phyloP scores from a whole-genome alignment of 2,329 filamentous ascomycete species.

The Aspergillus sp. region DNA sequence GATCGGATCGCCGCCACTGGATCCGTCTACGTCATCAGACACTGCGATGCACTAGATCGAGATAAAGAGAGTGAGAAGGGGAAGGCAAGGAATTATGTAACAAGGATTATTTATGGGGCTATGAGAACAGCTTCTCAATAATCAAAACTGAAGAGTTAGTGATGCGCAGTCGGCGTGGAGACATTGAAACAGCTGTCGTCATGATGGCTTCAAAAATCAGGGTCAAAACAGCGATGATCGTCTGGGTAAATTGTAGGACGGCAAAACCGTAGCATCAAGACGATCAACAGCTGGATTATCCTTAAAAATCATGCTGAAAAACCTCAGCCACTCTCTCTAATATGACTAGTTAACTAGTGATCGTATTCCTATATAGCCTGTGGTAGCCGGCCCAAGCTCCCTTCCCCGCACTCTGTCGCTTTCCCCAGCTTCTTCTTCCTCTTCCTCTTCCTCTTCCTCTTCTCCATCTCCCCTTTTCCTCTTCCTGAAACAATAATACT shows the following conservation, averaged over 20 bases:
- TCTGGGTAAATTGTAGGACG: too few relatives aligned
- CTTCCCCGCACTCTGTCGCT: conserved; percentile 17
- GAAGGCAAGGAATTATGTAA: too few relatives aligned
- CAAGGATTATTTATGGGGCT: background rate
- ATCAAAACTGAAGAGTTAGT: background rate
- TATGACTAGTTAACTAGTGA: background rate
- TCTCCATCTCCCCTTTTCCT: background rate
- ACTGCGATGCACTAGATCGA: too few relatives aligned
- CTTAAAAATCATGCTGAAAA: too few relatives aligned
- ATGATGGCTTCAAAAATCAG: conserved; percentile 6
- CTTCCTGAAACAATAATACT: too few relatives aligned
- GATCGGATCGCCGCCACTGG: background rate
- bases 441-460: conserved; percentile 6
- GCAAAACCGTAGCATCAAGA: too few relatives aligned
- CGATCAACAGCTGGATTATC: too few relatives aligned
- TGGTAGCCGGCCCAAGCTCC: background rate
- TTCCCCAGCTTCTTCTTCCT: conserved; percentile 16
- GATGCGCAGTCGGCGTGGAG: background rate
- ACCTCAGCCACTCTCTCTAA: background rate
- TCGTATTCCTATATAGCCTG: background rate
- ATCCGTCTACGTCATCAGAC: background rate
- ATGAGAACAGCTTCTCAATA: background rate
- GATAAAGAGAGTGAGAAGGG: too few relatives aligned
- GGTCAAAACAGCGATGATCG: too few relatives aligned
- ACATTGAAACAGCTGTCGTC: conserved; percentile 7